A percentile compares a stretch with the other conserved stretches of the same genome.
Evolutionary conservation across 2,329 filamentous ascomycete genomes (phyloP).

Genomic region (Ceratocystis smalleyi): DNA sequence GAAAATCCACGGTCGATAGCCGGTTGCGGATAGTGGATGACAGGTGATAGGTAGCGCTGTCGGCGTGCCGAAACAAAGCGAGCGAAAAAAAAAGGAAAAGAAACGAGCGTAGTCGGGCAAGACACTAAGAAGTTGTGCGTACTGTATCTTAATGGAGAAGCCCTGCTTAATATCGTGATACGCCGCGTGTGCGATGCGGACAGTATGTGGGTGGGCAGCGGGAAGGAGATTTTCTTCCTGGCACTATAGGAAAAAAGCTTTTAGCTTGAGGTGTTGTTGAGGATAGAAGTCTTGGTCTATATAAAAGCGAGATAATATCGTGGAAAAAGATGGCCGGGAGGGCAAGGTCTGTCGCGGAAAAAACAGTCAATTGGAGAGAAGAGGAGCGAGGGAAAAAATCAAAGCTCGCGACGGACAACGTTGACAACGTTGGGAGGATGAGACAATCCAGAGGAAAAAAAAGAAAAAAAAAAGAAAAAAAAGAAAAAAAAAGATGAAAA

Average conservation of each 20-base stretch:
- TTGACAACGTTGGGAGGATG: background rate
- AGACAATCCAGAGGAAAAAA: background rate
- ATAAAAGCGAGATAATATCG: constrained; percentile 3
- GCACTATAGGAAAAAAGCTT: background rate
- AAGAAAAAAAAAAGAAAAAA: background rate
- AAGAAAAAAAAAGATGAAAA: background rate
- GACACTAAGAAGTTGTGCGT: background rate
- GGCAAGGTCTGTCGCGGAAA: constrained; percentile 2
- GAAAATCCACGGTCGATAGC: constrained; percentile 1
- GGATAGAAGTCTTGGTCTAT: background rate
- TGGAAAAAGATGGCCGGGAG: constrained; percentile 4
- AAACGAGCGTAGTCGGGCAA: background rate
- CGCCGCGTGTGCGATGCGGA: no score
- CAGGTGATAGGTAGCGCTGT: background rate
- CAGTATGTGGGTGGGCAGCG: background rate
- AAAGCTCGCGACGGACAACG: constrained; percentile 2
- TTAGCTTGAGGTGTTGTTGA: background rate
- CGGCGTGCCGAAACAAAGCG: background rate
- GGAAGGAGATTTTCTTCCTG: background rate
- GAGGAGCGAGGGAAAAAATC: constrained; percentile 6
- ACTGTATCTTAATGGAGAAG: no score
- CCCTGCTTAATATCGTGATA: no score
- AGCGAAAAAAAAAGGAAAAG: no score
- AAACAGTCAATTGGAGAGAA: constrained; percentile 4
- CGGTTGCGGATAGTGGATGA: constrained; percentile 4